phyloP scores from a whole-genome alignment of 2,329 filamentous ascomycete species.

The Verticillium isaacii region DNA sequence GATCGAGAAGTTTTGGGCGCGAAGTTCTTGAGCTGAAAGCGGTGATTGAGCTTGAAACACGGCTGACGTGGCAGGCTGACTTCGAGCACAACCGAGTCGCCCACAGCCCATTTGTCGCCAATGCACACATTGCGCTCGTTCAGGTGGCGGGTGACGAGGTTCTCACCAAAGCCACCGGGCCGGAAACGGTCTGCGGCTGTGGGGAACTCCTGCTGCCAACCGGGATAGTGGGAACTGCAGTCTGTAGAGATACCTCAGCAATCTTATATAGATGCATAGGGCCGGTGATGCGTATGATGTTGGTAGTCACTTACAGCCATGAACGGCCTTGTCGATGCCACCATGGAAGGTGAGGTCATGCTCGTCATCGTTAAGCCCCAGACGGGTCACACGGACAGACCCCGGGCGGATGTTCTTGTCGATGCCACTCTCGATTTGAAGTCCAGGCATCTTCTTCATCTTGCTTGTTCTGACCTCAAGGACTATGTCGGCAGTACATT shows the following conservation, averaged over 20 bases:
- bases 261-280: neutral
- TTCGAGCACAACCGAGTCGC: conserved; percentile 46
- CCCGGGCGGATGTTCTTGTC: conserved; percentile 42
- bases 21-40: conserved; percentile 59
- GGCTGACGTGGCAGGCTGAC: conserved; percentile 59
- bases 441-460: conserved; percentile 48
- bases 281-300: neutral
- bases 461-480: conserved; percentile 52
- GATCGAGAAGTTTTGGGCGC: conserved; percentile 50
- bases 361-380: conserved; percentile 55
- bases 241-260: conserved; percentile 29
- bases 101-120: conserved; percentile 53
- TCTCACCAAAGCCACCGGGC: conserved; percentile 60
- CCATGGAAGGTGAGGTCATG: conserved; percentile 60
- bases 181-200: conserved; percentile 44
- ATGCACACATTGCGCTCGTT: conserved; percentile 64
- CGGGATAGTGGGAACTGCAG: conserved; percentile 52
- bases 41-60: conserved; percentile 66
- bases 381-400: conserved; percentile 37
- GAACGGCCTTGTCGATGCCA: conserved; percentile 58
- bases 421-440: conserved; percentile 51
- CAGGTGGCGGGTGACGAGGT: conserved; percentile 52
- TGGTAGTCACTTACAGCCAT: conserved; percentile 39
- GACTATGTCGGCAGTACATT: conserved; percentile 43
- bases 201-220: conserved; percentile 51